Evolutionary conservation across 1,284 basidiomycete genomes (phyloP), one percentile per base, ranked within the genome.

Genomic region (Acaromyces ingoldii): DNA sequence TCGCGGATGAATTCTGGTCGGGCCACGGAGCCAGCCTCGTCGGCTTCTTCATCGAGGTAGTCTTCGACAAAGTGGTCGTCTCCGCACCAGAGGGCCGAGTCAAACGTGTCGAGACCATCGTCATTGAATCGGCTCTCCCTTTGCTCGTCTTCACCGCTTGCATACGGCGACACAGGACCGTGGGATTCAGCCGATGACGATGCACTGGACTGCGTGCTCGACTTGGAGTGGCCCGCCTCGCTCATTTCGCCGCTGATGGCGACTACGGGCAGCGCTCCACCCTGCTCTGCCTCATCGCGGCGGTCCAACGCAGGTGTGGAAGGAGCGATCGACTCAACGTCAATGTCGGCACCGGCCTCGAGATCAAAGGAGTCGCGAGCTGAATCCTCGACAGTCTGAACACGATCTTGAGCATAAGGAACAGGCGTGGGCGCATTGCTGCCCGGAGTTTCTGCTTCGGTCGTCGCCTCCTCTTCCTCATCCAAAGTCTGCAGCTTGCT

Each of bases 1-100:
- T 68, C 64, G 24, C 63, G 56, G 37, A 63, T 58, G 36, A 69
- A 67, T 28, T 70, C 68, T 29, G 68, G 68, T 29, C 66, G 49
- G 7, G 58, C 10, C 48, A 55, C 11, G 15, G n/a, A 19, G 19
- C 19, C 31, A 36, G 39, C 22, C 11, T 34, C 45, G 15, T 61
- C 55, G n/a, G 49, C 47, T 17, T 50, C 50, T 36, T 45, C 39
- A 25, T 44, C 21, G 22, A 41, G 44, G n/a, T n/a, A n/a, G n/a
- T 5, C 33, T n/a, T n/a, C n/a, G n/a, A n/a, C n/a, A n/a, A n/a
- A n/a, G n/a, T n/a, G n/a, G n/a, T n/a, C n/a, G n/a, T n/a, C n/a
- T n/a, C n/a, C n/a, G n/a, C n/a, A n/a, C n/a, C n/a, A n/a, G n/a
- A n/a, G n/a, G 42, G n/a, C 47, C 50, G 11, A 25, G 47, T 29